Percentiles rank a stretch among this genome's conserved stretches.
Conservation (phyloP, 371 early-diverging fungal species). For the Mortierella sp. region DNA sequence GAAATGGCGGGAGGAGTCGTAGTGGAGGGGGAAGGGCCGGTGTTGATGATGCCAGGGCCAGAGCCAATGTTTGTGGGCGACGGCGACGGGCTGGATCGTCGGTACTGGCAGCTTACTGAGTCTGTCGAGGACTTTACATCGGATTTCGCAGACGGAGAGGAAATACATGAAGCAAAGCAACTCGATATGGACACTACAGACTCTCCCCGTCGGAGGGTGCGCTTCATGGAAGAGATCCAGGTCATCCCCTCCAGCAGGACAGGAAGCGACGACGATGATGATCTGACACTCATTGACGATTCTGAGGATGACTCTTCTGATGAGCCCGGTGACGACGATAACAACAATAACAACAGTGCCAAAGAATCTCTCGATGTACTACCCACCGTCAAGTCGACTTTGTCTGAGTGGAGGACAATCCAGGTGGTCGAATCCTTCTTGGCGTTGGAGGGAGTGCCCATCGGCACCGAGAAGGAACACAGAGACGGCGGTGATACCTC, state of each 20-base stretch:
- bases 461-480: neutral
- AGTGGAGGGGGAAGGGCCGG: neutral
- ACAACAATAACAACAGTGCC: no score
- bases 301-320: neutral
- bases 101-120: slow-evolving; percentile 20
- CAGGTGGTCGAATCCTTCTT: neutral
- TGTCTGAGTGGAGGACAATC: neutral
- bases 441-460: neutral
- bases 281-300: neutral
- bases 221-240: neutral
- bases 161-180: neutral
- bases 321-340: neutral
- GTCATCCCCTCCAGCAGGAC: neutral
- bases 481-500: neutral
- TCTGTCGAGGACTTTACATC: neutral
- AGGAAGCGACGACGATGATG: neutral
- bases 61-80: slow-evolving; percentile 5
- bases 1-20: neutral
- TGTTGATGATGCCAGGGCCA: neutral
- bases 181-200: neutral
- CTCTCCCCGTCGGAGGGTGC: neutral
- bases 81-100: neutral
- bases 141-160: neutral
- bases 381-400: neutral
- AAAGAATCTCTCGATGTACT: neutral